Conservation (phyloP, 768 basidiomycete species). For the Lyophyllum atratum region DNA sequence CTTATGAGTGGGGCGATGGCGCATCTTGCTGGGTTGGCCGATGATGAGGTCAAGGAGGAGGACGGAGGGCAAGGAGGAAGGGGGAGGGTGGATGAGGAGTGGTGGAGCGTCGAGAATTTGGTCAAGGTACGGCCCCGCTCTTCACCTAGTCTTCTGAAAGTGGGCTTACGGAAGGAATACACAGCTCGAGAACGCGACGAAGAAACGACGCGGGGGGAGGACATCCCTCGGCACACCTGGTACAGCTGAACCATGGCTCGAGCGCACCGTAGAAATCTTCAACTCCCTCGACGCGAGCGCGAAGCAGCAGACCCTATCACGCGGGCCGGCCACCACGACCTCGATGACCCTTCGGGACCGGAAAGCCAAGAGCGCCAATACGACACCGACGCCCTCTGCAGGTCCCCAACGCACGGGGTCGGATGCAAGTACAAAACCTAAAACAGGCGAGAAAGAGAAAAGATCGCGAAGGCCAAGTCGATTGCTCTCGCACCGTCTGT, state of each 20-base stretch:
- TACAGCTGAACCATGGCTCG: slow-evolving; percentile 55
- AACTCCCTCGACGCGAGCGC: slow-evolving; percentile 38
- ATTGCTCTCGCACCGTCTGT: neutral
- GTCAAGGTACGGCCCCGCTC: slow-evolving; percentile 43
- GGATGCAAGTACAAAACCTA: neutral
- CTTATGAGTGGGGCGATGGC: slow-evolving; percentile 83
- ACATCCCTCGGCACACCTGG: slow-evolving; percentile 35
- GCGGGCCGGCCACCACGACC: neutral
- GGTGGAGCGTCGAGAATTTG: slow-evolving; percentile 71
- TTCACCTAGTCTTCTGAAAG: neutral
- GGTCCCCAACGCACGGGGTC: neutral
- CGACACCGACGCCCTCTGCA: slow-evolving; percentile 9
- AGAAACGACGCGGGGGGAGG: slow-evolving; percentile 57
- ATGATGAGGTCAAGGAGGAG: slow-evolving; percentile 18
- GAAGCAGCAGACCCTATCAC: slow-evolving; percentile 2
- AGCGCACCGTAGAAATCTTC: slow-evolving; percentile 53
- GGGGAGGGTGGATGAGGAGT: slow-evolving; percentile 42
- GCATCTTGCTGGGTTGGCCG: slow-evolving; percentile 70
- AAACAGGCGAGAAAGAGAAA: neutral
- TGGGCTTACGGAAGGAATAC: neutral
- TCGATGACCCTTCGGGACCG: slow-evolving; percentile 16
- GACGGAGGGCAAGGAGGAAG: no score
- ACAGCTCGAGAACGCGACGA: slow-evolving; percentile 67
- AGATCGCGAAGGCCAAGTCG: neutral
- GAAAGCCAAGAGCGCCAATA: slow-evolving; percentile 12